Conservation (phyloP, 2,329 filamentous ascomycete genomes). For the Fusarium setosum region DNA sequence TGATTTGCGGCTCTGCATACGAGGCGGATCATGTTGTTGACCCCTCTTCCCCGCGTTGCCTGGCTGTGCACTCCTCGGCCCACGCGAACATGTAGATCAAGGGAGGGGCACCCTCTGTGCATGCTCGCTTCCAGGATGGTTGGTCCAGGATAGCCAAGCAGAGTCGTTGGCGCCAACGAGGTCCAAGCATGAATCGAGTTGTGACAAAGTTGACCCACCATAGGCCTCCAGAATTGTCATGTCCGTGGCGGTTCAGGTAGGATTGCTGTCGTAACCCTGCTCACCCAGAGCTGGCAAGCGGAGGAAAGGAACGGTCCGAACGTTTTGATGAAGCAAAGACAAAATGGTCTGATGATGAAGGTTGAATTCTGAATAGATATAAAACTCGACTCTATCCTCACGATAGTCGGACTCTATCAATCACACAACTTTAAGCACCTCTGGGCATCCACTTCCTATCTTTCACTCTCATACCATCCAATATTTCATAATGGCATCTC, state of each 20-base stretch:
- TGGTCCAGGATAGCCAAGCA: not conserved
- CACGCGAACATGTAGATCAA: not conserved
- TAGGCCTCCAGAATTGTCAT: not conserved
- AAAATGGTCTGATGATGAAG: not conserved
- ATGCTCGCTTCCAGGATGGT: not conserved
- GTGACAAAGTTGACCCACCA: not conserved
- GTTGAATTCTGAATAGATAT: not conserved
- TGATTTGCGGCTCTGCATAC: not conserved
- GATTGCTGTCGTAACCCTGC: not conserved
- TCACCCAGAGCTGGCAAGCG: not conserved
- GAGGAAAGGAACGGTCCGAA: not conserved
- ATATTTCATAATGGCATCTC: slow-evolving; percentile 21
- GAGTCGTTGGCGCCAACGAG: not conserved
- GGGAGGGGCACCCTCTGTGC: not conserved
- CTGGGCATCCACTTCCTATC: not conserved
- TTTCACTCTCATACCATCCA: not conserved
- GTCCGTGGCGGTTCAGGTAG: not conserved
- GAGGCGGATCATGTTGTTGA: not conserved
- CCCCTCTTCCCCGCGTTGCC: slow-evolving; percentile 8
- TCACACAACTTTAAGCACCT: not conserved
- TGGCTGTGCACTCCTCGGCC: not conserved
- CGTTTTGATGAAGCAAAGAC: not conserved
- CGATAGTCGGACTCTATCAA: rapidly evolving
- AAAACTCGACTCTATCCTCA: not conserved
- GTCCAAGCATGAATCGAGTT: not conserved